Base-by-base conservation (phyloP, 2,329 filamentous ascomycete species). In the Claviceps cyperi region DNA sequence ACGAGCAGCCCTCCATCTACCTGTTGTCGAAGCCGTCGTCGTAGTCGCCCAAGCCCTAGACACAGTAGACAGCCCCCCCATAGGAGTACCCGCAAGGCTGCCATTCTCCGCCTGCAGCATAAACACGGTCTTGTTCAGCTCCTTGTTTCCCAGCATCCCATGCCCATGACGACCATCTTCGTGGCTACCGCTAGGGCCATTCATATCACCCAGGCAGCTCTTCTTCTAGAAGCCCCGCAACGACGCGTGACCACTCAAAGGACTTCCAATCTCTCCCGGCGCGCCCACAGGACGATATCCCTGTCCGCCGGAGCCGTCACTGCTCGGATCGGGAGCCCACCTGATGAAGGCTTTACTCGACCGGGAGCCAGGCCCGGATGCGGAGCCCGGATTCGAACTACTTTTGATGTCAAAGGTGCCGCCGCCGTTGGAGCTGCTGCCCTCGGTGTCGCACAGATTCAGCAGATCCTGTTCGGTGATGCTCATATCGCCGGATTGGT, bases 361-460 rank as follows among this genome's bases (percentile, higher is more conserved):
- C 22, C 19, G 50, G 64, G 67, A 57, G 78, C 75, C 14, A 76
- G 70, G 50, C 83, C 72, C 66, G 71, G 48, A 83, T 73, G 6
- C 58, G 57, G 38, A 64, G 55, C 1, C 60, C 70, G 32, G 51
- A 52, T n/a, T 53, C 53, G 46, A 15, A n/a, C 79, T 76, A 39
- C 75, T 72, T 53, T 75, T 77, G 54, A 85, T 74, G 36, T 85
- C 80, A 60, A 98, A 94, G 24, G 77, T 83, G n/a, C 92, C 92
- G 43, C 91, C 91, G 44, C 92, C 92, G 59, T 97, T 97, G 52
- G 83, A 80, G 2, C 71, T 63, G 59, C 84, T 94, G 51, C 92
- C 92, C 63, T 95, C 87, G 0, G 91, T 95, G 59, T 97, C 91
- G 64, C 86, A 92, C 52, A 94, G 83, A 51, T 86, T 81, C 39